A percentile compares a stretch with the other conserved stretches of the same genome.
phyloP scores from a whole-genome alignment of 2,329 filamentous ascomycete species.

The Davidsoniella australis region DNA sequence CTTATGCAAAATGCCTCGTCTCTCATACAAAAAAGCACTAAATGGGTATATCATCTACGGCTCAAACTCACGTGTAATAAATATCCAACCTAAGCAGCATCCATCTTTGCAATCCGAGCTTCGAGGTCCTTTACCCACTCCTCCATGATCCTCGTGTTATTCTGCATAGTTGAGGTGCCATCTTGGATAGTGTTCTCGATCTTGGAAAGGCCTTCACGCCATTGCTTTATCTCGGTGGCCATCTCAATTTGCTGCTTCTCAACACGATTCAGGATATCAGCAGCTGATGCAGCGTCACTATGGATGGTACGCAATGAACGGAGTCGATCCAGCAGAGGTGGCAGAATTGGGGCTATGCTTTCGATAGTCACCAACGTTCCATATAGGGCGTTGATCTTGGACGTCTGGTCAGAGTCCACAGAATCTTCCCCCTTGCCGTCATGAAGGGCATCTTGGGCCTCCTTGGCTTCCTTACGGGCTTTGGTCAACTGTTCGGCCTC shows the following conservation, averaged over 20 bases:
- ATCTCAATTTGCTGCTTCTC: constrained; percentile 70
- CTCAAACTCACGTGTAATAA: no score
- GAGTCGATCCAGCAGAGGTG: constrained; percentile 68
- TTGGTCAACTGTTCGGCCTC: constrained; percentile 60
- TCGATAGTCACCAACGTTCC: constrained; percentile 79
- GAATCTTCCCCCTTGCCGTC: constrained; percentile 12
- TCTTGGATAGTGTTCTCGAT: constrained; percentile 60
- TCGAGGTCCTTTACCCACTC: constrained; percentile 82
- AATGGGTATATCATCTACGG: no score
- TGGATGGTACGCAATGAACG: constrained; percentile 73
- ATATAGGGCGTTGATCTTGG: constrained; percentile 85
- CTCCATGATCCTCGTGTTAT: constrained; percentile 72
- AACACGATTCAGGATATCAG: constrained; percentile 57
- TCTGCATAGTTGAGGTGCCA: constrained; percentile 51
- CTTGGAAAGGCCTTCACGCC: constrained; percentile 64
- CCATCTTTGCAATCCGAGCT: constrained; percentile 44
- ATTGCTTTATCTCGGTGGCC: constrained; percentile 67
- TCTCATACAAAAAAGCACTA: no score
- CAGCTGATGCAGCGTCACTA: constrained; percentile 67
- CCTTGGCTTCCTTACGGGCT: constrained; percentile 42
- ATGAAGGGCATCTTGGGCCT: constrained; percentile 39
- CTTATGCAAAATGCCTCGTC: no score
- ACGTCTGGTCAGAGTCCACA: constrained; percentile 50
- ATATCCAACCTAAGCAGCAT: neutral
- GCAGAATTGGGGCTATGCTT: constrained; percentile 66